Percentiles rank a stretch among this genome's conserved stretches.
Conservation (phyloP, 768 basidiomycete genomes). For the Boletus vermiculosoides region DNA sequence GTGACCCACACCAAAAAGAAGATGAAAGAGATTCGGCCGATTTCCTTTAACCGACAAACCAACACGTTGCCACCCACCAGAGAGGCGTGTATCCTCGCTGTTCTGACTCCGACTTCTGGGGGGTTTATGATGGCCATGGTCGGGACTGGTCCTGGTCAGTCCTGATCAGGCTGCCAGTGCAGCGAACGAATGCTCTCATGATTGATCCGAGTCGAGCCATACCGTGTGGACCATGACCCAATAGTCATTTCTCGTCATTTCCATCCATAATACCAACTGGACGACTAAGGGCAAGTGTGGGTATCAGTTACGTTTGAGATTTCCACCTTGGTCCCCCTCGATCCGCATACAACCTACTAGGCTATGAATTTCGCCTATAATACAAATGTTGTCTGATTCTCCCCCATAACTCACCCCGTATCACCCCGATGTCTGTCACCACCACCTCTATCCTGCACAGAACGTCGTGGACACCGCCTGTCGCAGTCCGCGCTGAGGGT, state of each 20-base stretch:
- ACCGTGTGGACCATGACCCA: neutral
- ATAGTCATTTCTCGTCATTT: neutral
- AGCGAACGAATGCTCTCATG: neutral
- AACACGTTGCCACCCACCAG: neutral
- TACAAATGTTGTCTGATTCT: conserved; percentile 1
- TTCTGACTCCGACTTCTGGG: too few species aligned
- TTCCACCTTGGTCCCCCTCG: neutral
- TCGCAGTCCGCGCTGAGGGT: conserved; percentile 65
- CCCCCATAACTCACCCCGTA: neutral
- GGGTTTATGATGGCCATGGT: neutral
- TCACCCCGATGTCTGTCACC: conserved; percentile 15
- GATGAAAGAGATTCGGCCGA: neutral
- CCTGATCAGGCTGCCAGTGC: neutral
- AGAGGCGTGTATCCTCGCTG: neutral
- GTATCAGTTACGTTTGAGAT: neutral
- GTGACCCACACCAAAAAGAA: neutral
- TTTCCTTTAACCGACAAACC: neutral
- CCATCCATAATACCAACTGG: too few species aligned
- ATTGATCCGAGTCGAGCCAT: neutral
- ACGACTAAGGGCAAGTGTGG: neutral
- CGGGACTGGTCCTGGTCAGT: neutral
- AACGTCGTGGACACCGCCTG: conserved; percentile 71
- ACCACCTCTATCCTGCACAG: conserved; percentile 55
- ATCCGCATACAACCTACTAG: neutral
- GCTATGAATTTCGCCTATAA: neutral